These are phyloP conservation scores for Linnemannia schmuckeri DNA, from an alignment of 192 early-diverging fungal genomes.

Conservation along the genomic window DNA sequence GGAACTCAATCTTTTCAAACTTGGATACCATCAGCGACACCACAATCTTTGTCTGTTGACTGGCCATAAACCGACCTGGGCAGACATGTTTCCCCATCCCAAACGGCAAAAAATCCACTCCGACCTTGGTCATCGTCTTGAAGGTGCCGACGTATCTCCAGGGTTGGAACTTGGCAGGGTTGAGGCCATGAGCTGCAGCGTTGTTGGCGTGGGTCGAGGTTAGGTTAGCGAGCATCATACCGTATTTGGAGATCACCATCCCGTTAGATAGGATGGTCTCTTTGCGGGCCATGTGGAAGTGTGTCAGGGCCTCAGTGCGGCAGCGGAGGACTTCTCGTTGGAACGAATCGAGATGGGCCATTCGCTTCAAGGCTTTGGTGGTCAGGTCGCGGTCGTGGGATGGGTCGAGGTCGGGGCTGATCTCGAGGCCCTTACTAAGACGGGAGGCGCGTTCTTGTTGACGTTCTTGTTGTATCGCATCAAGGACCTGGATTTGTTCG, in stretches of 20 bases:
- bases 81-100: conserved; percentile 56
- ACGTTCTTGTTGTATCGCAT: conserved; percentile 29
- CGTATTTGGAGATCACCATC: conserved; percentile 41
- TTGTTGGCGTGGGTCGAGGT: conserved; percentile 11
- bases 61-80: not conserved
- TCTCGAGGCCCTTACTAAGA: not conserved
- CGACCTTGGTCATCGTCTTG: conserved; percentile 49
- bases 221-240: conserved; percentile 42
- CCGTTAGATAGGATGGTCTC: conserved; percentile 51
- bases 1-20: conserved; percentile 8
- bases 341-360: conserved; percentile 59
- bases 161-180: conserved; percentile 46
- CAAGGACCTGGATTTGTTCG: conserved; percentile 54
- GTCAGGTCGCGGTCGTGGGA: conserved; percentile 30
- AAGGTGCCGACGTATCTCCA: conserved; percentile 46
- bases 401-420: conserved; percentile 20
- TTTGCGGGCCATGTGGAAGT: conserved; percentile 34
- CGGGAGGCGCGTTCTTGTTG: conserved; percentile 11
- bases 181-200: conserved; percentile 18
- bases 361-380: conserved; percentile 38
- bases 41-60: conserved; percentile 13
- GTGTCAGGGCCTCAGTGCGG: conserved; percentile 22
- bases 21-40: conserved; percentile 7
- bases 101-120: conserved; percentile 50
- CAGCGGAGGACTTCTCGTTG: conserved; percentile 54